Evolutionary conservation across 2,329 filamentous ascomycete species (phyloP), one percentile per base, ranked within the genome.

Genomic region (Hirsutella rhossiliensis): DNA sequence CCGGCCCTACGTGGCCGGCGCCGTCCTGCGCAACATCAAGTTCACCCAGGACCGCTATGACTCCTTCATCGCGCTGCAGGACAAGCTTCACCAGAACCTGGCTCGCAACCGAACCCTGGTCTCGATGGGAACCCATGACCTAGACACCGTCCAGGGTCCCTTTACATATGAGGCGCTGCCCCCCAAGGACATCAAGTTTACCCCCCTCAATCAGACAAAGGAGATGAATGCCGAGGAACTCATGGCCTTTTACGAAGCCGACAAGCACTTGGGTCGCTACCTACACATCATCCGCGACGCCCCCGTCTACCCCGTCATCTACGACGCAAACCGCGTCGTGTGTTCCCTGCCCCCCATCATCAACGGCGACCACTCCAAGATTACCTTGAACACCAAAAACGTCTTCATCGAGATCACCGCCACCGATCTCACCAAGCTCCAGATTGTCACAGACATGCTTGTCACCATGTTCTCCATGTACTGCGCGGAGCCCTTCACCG

Each of bases 351-450:
- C 92, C 1, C 92, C 92, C 17, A 97, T 98, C 56, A 98, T 98
- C 73, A 98, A 98, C 69, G 80, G 89, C 56, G 79, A 98, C 58
- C 89, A 92, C 67, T 96, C 89, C 57, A 98, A 98, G 68, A 98
- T 98, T 61, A 87, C 82, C 8, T 69, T 94, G 38, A 70, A 94
- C 61, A 97, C 89, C 46, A 90, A 77, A 59, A 96, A 98, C 58
- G 79, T 98, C 58, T 86, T 98, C 65, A 94, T 98, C 62, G 92
- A 98, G 66, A 88, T 95, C 56, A 98, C 92, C 8, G 94, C 89
- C 36, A 90, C 88, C 36, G 92, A 98, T 62, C 82, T 84, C 60
- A 98, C 94, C 27, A 98, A 98, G 71, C 76, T 97, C 38, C 89
- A 96, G 54, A 87, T 98, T 51, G 90, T 96, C 48, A 87, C 84